Evolutionary conservation across 2,329 filamentous ascomycete species (phyloP), one percentile per base, ranked within the genome.

Genomic region (Pseudocercospora fuligena): DNA sequence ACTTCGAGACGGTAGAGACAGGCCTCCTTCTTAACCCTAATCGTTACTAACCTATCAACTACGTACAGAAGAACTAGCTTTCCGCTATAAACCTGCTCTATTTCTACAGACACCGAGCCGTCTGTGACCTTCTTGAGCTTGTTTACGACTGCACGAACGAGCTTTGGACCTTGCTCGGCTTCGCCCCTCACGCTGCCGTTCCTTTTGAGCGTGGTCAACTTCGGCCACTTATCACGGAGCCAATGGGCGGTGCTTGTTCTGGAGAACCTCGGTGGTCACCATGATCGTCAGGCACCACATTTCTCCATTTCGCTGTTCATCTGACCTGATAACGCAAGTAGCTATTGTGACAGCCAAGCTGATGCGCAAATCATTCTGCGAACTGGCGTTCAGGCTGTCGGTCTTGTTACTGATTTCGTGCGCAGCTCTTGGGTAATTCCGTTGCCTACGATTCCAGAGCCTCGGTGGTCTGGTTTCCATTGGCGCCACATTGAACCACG

Each of bases 141-240:
- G 56, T 58, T 19, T 58, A 58, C 31, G 56, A 43, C 31, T 58
- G 56, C 19, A 58, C 56, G 56, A 58, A 58, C 56, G 56, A 58
- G 56, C 29, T 40, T 40, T 19, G 16, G 56, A 43, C 59, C 27
- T 61, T 21, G 51, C 23, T 56, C 51, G 11, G 27, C 23, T 56
- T 56, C 51, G 51, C 51, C 51, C 51, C 51, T 56, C 51, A 56
- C 51, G 51, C 51, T 56, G 23, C 27, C 23, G 59, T 23, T 36
- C 58, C 58, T 61, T 40, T 60, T 60, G 31, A 60, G 33, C 33
- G 57, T 46, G 11, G 25, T 27, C 31, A 25, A 23, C 23, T 47
- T 49, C 59, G 51, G 47, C 21, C 25, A 23, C 47, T 23, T 16
- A 12, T 19, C 36, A 61, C 27, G n/a, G 14, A 51, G 29, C 59